Evolutionary conservation across 2,329 filamentous ascomycete genomes (phyloP), one percentile per base, ranked within the genome.

Genomic region (Fusarium lyarnte): DNA sequence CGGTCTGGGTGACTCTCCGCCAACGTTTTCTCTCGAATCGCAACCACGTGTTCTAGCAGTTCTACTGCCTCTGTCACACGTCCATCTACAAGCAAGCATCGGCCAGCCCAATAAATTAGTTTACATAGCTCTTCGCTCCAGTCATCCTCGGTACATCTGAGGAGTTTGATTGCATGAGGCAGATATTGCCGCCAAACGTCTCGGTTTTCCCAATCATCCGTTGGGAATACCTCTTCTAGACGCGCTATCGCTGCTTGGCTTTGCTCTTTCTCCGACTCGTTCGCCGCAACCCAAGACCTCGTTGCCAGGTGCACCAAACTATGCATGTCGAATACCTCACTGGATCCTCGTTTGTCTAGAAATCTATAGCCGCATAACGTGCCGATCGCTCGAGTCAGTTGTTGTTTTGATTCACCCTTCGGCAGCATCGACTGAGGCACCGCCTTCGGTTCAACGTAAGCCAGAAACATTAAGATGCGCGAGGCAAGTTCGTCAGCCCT

Each of bases 21-120:
- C 3, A 33, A 11, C 14, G 7, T 33, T 2, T 2, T 17, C 16
- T 16, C 33, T 17, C 8, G 14, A 11, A 3, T 17, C 7, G 12
- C 2, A 16, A 35, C 33, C 16, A 35, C 33, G 16, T 35, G 7
- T 16, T 35, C 16, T 6, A 36, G 35, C 35, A 36, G 35, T 4
- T 36, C 2, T 9, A 36, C 35, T 36, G 35, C 35, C 16, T 36
- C 35, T 36, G 7, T 9, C 35, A 36, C 35, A 16, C 35, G 35
- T 36, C 35, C 35, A 8, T 36, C 35, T 36, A 36, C 16, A 36
- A 1, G 8, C 8, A 36, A 17, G 16, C 35, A 36, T 5, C 35
- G 35, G 16, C 35, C 35, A 36, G 4, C 35, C 35, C 35, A 36
- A 6, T 17, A 36, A 36, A 16, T 14, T 17, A 36, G 16, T 17